Conservation (phyloP, 352 stramenopile genomes). For the Saprolegnia diclina region DNA sequence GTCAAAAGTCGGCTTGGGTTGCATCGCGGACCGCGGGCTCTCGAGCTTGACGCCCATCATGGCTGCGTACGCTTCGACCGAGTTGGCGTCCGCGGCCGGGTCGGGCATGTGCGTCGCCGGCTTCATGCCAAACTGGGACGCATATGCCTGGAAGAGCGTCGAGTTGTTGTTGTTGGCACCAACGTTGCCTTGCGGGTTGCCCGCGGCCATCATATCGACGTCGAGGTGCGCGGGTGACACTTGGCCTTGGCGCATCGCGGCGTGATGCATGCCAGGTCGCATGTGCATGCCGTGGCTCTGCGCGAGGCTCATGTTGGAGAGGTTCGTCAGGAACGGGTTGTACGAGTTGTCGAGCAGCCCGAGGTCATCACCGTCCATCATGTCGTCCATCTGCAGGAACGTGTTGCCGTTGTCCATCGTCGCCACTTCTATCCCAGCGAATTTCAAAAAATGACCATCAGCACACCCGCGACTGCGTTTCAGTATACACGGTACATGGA, state of each 20-base stretch:
- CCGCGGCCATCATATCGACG: slow-evolving; percentile 20
- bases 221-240: slow-evolving; percentile 11
- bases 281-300: slow-evolving; percentile 15
- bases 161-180: slow-evolving; percentile 6
- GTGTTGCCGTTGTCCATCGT: slow-evolving; percentile 21
- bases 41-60: slow-evolving; percentile 84
- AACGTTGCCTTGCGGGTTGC: background rate
- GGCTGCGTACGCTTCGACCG: slow-evolving; percentile 74
- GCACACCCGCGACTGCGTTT: background rate
- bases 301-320: slow-evolving; percentile 23
- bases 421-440: background rate
- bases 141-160: slow-evolving; percentile 26
- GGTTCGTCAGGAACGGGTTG: slow-evolving; percentile 24
- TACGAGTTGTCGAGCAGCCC: slow-evolving; percentile 18
- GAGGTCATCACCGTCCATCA: slow-evolving; percentile 25
- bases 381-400: slow-evolving; percentile 26
- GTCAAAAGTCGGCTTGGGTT: slow-evolving; percentile 35
- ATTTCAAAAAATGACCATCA: background rate
- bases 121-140: slow-evolving; percentile 26
- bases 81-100: slow-evolving; percentile 28
- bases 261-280: background rate
- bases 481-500: slow-evolving; percentile 1
- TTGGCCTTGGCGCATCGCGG: slow-evolving; percentile 4
- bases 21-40: slow-evolving; percentile 35
- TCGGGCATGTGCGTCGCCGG: background rate